These are phyloP conservation scores for Phalaenopsis aphrodite DNA, from an alignment of 106 monocot species.

Conservation along the genomic window DNA sequence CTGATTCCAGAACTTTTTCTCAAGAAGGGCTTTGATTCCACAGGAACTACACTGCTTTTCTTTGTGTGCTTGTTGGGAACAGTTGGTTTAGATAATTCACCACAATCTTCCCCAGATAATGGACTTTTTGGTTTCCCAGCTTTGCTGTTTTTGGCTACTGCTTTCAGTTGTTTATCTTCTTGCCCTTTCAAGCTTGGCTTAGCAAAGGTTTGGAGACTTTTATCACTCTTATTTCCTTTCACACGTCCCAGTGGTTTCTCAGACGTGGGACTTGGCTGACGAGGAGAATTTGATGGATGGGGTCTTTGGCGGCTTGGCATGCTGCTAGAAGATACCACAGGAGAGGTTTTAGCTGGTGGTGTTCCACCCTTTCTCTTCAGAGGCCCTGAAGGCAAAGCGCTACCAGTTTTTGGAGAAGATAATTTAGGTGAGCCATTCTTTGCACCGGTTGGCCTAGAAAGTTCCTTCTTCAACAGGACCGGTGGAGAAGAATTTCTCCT, in stretches of 20 bases:
- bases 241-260: constrained; percentile 20
- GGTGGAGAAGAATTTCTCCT: constrained; percentile 85
- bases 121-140: constrained; percentile 28
- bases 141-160: constrained; percentile 24
- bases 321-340: constrained; percentile 19
- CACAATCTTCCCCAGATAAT: constrained; percentile 29
- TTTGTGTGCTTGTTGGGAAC: constrained; percentile 69
- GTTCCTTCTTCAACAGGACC: constrained; percentile 52
- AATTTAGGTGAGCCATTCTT: constrained; percentile 48
- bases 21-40: constrained; percentile 72
- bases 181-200: constrained; percentile 34
- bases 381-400: constrained; percentile 25
- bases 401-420: constrained; percentile 32
- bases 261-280: constrained; percentile 25
- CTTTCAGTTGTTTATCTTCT: constrained; percentile 42
- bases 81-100: constrained; percentile 37
- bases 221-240: constrained; percentile 29
- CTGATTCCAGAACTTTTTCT: constrained; percentile 43
- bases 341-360: constrained; percentile 34
- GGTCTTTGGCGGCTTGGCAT: constrained; percentile 31
- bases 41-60: constrained; percentile 86
- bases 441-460: constrained; percentile 31
- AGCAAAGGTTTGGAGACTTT: constrained; percentile 16
- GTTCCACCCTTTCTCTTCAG: constrained; percentile 32
- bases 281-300: constrained; percentile 24